phyloP scores from a whole-genome alignment of 2,329 filamentous ascomycete species.

The Trichoderma citrinoviride region DNA sequence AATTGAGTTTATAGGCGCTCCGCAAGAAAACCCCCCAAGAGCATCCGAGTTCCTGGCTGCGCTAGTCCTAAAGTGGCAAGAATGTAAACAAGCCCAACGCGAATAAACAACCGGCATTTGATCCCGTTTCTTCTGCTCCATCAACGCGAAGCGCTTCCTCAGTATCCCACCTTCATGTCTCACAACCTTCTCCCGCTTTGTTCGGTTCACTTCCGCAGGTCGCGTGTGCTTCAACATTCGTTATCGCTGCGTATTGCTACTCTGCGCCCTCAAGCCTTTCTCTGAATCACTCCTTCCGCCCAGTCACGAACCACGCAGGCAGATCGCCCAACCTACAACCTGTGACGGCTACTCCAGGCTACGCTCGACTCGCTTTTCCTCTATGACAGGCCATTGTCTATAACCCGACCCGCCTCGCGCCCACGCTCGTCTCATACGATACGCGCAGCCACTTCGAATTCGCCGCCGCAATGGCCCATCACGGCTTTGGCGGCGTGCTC shows the following conservation, averaged over 20 bases:
- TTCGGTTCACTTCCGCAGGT: background rate
- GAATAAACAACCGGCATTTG: slow-evolving; percentile 4
- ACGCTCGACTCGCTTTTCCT: background rate
- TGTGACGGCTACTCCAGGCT: background rate
- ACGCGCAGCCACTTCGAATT: background rate
- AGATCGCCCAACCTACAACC: background rate
- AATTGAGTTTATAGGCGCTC: background rate
- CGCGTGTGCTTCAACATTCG: background rate
- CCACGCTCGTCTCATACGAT: background rate
- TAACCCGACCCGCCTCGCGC: background rate
- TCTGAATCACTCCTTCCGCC: background rate
- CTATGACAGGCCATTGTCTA: background rate
- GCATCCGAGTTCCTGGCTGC: background rate
- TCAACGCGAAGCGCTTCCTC: background rate
- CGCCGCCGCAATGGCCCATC: slow-evolving; percentile 55
- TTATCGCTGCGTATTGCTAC: background rate
- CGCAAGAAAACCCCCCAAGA: background rate
- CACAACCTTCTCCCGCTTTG: background rate
- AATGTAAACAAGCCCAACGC: slow-evolving; percentile 24
- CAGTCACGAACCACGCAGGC: background rate
- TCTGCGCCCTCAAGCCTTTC: background rate
- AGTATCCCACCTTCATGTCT: slow-evolving; percentile 12
- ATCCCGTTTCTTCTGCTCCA: background rate
- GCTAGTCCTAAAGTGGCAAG: slow-evolving; percentile 21
- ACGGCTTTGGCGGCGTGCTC: slow-evolving; percentile 62